Base-by-base conservation (phyloP, 2,329 filamentous ascomycete genomes). In the Beauveria medogensis region DNA sequence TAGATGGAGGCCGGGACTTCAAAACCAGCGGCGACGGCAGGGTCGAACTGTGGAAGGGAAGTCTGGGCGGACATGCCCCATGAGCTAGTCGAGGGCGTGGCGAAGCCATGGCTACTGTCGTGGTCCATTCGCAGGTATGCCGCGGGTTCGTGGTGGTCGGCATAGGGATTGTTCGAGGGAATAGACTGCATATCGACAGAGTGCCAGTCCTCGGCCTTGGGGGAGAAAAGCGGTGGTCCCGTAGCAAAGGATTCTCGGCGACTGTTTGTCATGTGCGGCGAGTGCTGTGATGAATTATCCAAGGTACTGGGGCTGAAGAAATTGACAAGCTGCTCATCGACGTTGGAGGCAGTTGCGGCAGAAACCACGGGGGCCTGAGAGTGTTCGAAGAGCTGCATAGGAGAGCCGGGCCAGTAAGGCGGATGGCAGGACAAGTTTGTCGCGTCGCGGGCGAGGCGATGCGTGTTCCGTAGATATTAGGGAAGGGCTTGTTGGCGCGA, bases 31-130 rank as follows among this genome's bases (percentile, higher is more conserved):
- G 81, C 75, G 40, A 85, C 73, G 54, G 85, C 82, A 68, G 90
- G 87, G 50, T 73, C 71, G 68, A 90, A 89, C 58, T 85, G 79
- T 63, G 85, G 86, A 63, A 91, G 84, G 18, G 90, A 93, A 72
- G 85, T 88, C 64, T 90, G 84, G 57, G 85, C 88, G 67, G 85
- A 81, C 71, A 87, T 80, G 55, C 85, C 78, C 89, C 89, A 64
- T 75, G 75, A 51, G 69, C 70, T 18, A 22, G 44, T 41, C 20
- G 55, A 43, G 43, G 76, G 73, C 58, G 74, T 70, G 55, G 68
- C 72, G 59, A 78, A 79, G 53, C 70, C 67, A 46, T 73, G 72
- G 53, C 71, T 70, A 64, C 83, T 80, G 60, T 72, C 71, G 64
- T 81, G 78, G 61, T 84, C 81, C 64, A 87, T 78, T 63, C 85